Evolutionary conservation across 169 alveolate species (phyloP).

Genomic region (Miamiensis avidus): DNA sequence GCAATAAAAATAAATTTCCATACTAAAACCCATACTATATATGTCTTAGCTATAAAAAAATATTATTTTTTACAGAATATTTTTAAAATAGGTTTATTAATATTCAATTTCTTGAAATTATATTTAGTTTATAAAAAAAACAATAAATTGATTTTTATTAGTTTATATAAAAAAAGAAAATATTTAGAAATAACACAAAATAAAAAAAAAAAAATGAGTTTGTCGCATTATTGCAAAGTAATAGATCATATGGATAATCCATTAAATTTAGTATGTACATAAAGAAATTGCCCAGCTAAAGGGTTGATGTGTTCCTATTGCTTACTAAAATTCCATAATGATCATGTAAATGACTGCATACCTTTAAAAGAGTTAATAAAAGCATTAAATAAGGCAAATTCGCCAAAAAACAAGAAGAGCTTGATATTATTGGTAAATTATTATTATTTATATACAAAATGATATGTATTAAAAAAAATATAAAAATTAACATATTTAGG

Average conservation of each 20-base stretch:
- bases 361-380: neutral
- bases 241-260: neutral
- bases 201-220: no score
- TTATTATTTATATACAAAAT: no score
- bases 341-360: neutral
- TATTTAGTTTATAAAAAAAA: no score
- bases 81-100: no score
- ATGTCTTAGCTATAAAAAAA: no score
- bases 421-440: neutral
- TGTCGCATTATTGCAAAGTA: neutral
- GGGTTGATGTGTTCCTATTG: neutral
- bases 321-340: neutral
- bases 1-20: no score
- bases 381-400: neutral
- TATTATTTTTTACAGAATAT: neutral
- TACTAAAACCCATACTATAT: no score
- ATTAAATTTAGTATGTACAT: neutral
- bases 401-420: neutral
- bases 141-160: neutral
- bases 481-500: neutral
- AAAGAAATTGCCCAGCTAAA: neutral
- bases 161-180: no score
- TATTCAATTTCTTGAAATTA: no score
- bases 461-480: no score
- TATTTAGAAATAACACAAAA: no score